These are phyloP conservation scores for Passalora sequoiae DNA, from an alignment of 2,329 filamentous ascomycete genomes.

Conservation along the genomic window DNA sequence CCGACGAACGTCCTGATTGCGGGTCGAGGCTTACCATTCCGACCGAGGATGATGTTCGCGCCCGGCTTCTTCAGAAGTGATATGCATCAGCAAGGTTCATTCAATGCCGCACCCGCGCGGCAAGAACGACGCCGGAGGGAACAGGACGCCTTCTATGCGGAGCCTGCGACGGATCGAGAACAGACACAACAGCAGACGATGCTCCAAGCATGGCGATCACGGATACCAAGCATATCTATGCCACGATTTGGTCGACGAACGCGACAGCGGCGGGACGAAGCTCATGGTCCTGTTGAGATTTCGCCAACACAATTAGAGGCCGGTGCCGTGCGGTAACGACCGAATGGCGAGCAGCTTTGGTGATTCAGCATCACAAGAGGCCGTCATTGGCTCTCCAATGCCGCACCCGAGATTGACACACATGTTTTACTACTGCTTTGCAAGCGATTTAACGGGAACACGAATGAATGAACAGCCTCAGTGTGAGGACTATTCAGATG, in stretches of 20 bases:
- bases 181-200: conserved; percentile 7
- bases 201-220: conserved; percentile 22
- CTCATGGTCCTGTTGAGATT: conserved; percentile 21
- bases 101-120: conserved; percentile 6
- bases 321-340: conserved; percentile 19
- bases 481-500: no score
- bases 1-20: conserved; percentile 30
- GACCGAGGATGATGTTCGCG: conserved; percentile 27
- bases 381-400: background rate
- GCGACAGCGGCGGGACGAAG: conserved; percentile 7
- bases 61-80: conserved; percentile 25
- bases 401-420: background rate
- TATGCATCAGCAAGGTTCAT: conserved; percentile 5
- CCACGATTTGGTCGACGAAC: conserved; percentile 26
- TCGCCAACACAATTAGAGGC: conserved; percentile 29
- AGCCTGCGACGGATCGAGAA: conserved; percentile 10
- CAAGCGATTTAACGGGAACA: background rate
- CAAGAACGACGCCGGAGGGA: conserved; percentile 11
- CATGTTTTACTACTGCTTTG: background rate
- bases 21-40: conserved; percentile 22
- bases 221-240: conserved; percentile 22
- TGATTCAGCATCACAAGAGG: conserved; percentile 1
- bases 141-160: conserved; percentile 9
- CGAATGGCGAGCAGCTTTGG: background rate
- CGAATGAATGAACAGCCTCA: background rate